These are phyloP conservation scores for Saksenaea oblongispora DNA, from an alignment of 371 early-diverging fungal genomes.

Conservation along the genomic window DNA sequence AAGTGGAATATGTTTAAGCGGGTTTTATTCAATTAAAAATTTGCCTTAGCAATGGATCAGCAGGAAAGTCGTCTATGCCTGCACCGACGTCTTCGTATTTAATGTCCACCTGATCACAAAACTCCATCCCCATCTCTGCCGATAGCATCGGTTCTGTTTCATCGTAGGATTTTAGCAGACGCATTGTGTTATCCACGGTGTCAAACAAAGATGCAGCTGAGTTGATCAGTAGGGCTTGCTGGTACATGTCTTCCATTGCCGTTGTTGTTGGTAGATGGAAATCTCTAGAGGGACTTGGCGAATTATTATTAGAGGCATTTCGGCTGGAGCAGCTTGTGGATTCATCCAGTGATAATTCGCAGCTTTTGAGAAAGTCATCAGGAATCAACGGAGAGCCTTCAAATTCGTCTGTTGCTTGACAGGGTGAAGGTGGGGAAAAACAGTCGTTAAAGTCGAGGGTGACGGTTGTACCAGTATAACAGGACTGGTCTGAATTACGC, in stretches of 20 bases:
- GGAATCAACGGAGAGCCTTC: background rate
- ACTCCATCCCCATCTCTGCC: background rate
- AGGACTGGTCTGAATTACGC: conserved; percentile 10
- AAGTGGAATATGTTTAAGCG: background rate
- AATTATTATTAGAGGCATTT: background rate
- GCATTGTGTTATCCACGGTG: background rate
- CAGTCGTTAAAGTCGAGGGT: conserved; percentile 52
- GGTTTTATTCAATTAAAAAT: background rate
- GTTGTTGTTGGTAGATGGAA: background rate
- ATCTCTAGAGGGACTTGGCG: background rate
- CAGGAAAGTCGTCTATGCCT: conserved; percentile 2
- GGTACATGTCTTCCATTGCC: background rate
- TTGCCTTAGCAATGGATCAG: background rate
- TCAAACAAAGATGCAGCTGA: background rate
- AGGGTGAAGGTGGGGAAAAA: conserved; percentile 36
- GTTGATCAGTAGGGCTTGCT: background rate
- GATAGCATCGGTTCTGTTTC: background rate
- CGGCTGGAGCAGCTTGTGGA: background rate
- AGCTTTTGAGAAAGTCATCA: background rate
- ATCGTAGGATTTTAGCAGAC: background rate
- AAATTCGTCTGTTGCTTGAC: background rate
- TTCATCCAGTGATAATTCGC: background rate
- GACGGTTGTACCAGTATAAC: conserved; percentile 42
- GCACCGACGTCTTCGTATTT: conserved; percentile 5
- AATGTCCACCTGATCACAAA: background rate